These are phyloP conservation scores for Alopecurus myosuroides DNA, from an alignment of 176 grass and related monocot species.

Conservation along the genomic window DNA sequence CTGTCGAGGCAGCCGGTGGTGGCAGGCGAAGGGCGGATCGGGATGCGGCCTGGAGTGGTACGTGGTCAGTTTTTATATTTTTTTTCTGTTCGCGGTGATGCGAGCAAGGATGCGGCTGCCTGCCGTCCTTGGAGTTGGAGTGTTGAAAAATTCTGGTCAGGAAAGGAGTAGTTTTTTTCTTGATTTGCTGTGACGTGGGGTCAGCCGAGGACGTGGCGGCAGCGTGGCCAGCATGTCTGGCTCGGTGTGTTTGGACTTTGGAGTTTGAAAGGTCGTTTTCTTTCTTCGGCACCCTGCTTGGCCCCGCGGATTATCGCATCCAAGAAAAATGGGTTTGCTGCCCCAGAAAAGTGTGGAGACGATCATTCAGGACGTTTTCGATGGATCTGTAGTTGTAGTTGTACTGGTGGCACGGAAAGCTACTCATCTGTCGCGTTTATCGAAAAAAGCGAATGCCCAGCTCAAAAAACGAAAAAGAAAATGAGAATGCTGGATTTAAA, in stretches of 20 bases:
- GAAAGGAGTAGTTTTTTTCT: neutral
- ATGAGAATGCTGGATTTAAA: too few species aligned
- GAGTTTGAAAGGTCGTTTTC: neutral
- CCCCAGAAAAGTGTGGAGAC: neutral
- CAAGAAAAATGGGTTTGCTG: neutral
- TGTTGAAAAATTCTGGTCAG: neutral
- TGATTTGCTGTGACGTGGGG: neutral
- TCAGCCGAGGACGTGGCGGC: neutral
- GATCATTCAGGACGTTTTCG: neutral
- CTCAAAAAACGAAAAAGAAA: too few species aligned
- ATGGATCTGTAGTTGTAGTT: neutral
- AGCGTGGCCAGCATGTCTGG: neutral
- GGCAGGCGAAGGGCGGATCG: neutral
- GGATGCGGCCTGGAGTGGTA: neutral
- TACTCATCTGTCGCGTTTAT: neutral
- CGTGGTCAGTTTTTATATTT: neutral
- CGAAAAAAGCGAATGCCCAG: too few species aligned
- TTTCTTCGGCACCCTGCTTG: neutral
- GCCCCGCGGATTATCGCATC: neutral
- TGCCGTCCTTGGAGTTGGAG: neutral
- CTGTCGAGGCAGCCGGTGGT: conserved; percentile 5
- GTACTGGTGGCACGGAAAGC: neutral
- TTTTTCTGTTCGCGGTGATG: neutral
- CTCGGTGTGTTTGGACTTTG: neutral
- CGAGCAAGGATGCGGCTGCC: neutral